phyloP scores from a whole-genome alignment of 2,329 filamentous ascomycete genomes.

The Pseudodiploospora longispora region DNA sequence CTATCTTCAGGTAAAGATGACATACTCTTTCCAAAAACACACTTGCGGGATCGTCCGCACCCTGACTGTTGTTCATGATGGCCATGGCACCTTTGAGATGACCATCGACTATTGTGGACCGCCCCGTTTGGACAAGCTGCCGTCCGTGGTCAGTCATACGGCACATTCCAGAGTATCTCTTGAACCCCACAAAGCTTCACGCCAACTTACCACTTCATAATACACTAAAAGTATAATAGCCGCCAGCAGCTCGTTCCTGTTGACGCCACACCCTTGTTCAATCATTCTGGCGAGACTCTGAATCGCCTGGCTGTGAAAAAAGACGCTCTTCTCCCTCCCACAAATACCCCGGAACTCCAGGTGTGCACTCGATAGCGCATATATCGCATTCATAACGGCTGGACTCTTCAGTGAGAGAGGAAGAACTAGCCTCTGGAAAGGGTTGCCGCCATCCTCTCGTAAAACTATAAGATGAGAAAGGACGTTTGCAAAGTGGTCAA shows the following conservation, averaged over 20 bases:
- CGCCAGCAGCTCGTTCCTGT: conserved; percentile 50
- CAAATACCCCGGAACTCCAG: conserved; percentile 57
- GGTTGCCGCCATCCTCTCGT: conserved; percentile 53
- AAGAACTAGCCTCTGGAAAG: conserved; percentile 55
- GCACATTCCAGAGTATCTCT: too few species aligned
- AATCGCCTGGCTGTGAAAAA: conserved; percentile 53
- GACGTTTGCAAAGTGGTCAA: conserved; percentile 57
- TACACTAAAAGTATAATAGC: conserved; percentile 56
- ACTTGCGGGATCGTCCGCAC: conserved; percentile 41
- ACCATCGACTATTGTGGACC: conserved; percentile 51
- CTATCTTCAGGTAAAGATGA: not conserved
- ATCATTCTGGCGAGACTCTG: conserved; percentile 50
- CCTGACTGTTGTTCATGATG: conserved; percentile 44
- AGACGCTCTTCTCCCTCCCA: conserved; percentile 46
- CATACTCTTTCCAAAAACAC: conserved; percentile 51
- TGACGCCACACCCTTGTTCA: conserved; percentile 39
- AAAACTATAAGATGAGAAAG: conserved; percentile 59
- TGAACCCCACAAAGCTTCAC: too few species aligned
- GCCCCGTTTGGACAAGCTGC: conserved; percentile 52
- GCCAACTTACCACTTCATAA: conserved; percentile 50
- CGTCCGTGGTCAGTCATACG: conserved; percentile 7
- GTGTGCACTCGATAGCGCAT: conserved; percentile 76
- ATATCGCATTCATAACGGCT: conserved; percentile 72
- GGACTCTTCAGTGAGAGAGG: conserved; percentile 47
- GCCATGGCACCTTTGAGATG: conserved; percentile 56